A percentile compares a stretch with the other conserved stretches of the same genome.
phyloP scores from a whole-genome alignment of 2,329 filamentous ascomycete genomes.

The Cordyceps sp. region DNA sequence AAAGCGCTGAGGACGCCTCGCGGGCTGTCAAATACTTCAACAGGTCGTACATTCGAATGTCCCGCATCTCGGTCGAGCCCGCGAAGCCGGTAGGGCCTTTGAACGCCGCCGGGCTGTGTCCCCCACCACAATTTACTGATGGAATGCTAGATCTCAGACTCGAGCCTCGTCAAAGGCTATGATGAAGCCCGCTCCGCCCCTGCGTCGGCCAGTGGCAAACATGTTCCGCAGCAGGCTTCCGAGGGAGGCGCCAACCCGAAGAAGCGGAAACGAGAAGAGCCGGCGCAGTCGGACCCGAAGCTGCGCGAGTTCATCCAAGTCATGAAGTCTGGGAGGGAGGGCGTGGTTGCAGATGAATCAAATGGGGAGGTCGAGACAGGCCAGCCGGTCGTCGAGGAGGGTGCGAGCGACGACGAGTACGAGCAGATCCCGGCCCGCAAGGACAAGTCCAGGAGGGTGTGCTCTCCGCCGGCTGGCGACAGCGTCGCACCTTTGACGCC shows the following conservation, averaged over 20 bases:
- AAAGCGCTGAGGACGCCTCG: slow-evolving; percentile 60
- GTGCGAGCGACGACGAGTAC: slow-evolving; percentile 61
- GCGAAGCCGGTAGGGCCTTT: slow-evolving; percentile 54
- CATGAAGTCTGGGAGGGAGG: slow-evolving; percentile 43
- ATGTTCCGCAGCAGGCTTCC: slow-evolving; percentile 2
- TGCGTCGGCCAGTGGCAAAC: slow-evolving; percentile 4
- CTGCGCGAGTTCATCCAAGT: slow-evolving; percentile 73
- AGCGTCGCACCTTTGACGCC: slow-evolving; percentile 1
- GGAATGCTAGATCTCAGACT: slow-evolving; percentile 29
- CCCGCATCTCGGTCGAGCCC: slow-evolving; percentile 77
- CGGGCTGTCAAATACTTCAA: slow-evolving; percentile 91
- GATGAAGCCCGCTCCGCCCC: slow-evolving; percentile 9
- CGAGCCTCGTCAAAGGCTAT: slow-evolving; percentile 15
- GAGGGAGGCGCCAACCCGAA: slow-evolving; percentile 25
- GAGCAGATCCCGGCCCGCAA: slow-evolving; percentile 43
- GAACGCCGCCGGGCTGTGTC: slow-evolving; percentile 4
- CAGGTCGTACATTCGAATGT: slow-evolving; percentile 88
- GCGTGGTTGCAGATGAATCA: slow-evolving; percentile 15
- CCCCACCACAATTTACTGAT: slow-evolving; percentile 10
- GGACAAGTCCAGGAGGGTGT: slow-evolving; percentile 23
- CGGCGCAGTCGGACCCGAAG: slow-evolving; percentile 54
- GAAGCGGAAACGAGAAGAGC: slow-evolving; percentile 51
- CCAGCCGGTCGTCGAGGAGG: slow-evolving; percentile 26
- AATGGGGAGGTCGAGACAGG: slow-evolving; percentile 7
- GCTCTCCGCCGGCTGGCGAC: slow-evolving; percentile 6